Conservation (phyloP, 306 rosid genomes). For the Lathyrus aphaca region DNA sequence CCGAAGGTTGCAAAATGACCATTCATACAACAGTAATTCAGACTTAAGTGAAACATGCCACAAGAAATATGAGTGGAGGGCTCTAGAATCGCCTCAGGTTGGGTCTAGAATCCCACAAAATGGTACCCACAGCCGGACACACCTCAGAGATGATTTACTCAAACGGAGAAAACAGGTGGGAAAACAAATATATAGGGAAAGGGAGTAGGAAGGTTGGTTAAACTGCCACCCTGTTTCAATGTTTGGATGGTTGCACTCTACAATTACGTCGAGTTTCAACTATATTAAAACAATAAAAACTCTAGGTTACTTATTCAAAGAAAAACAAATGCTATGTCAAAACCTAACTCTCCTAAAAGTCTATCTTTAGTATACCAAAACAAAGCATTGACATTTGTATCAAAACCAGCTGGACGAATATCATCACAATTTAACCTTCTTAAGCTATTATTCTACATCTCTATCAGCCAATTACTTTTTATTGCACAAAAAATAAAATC, state of each 20-base stretch:
- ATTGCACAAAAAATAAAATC: neutral
- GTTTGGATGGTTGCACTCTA: neutral
- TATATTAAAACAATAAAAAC: neutral
- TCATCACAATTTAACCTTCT: slow-evolving; percentile 12
- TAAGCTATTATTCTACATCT: slow-evolving; percentile 7
- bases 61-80: neutral
- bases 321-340: neutral
- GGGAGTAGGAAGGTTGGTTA: neutral
- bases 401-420: neutral
- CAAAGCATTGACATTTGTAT: slow-evolving; percentile 1
- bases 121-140: no score
- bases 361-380: neutral
- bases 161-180: no score
- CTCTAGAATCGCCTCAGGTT: neutral
- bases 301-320: neutral
- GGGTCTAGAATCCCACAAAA: no score
- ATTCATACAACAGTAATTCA: neutral
- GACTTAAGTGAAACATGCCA: neutral
- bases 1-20: neutral
- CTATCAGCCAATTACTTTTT: neutral
- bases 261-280: neutral
- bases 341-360: neutral
- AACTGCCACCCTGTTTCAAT: neutral
- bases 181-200: no score
- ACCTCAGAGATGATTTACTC: no score